A percentile compares a stretch with the other conserved stretches of the same genome.
Evolutionary conservation across 2,329 filamentous ascomycete genomes (phyloP).

Genomic region (Beauveria pseudobassiana): DNA sequence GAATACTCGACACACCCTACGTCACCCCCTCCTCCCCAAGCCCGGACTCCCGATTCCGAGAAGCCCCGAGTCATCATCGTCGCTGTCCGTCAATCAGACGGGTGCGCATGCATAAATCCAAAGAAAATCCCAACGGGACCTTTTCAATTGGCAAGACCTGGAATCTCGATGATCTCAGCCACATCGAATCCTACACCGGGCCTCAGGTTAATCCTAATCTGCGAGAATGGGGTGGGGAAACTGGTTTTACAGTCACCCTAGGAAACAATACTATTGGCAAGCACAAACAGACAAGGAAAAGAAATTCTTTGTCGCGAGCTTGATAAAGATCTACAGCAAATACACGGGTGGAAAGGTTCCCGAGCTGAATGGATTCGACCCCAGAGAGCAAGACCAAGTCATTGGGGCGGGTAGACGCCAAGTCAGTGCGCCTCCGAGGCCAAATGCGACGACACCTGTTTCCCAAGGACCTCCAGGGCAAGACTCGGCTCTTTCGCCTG

Average conservation of each 20-base stretch:
- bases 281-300: conserved; percentile 92
- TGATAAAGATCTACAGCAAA: conserved; percentile 94
- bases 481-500: conserved; percentile 1
- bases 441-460: conserved; percentile 7
- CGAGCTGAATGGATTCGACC: conserved; percentile 74
- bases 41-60: conserved; percentile 62
- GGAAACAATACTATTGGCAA: conserved; percentile 96
- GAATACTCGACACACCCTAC: conserved; percentile 83
- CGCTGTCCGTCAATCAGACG: conserved; percentile 82
- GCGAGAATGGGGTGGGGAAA: conserved; percentile 72
- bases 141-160: conserved; percentile 99
- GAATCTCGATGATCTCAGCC: conserved; percentile 83
- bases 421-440: conserved; percentile 23
- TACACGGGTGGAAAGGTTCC: conserved; percentile 85
- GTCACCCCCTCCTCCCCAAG: conserved; percentile 72
- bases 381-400: conserved; percentile 68
- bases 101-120: conserved; percentile 92
- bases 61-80: conserved; percentile 91
- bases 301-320: conserved; percentile 94
- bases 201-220: conserved; percentile 47
- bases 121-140: conserved; percentile 86
- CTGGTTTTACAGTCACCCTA: conserved; percentile 81
- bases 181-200: conserved; percentile 74
- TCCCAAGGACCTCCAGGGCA: background rate
- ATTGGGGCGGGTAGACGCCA: conserved; percentile 48